These are phyloP conservation scores for Suillus americanus DNA, from an alignment of 768 basidiomycete species.

Conservation along the genomic window DNA sequence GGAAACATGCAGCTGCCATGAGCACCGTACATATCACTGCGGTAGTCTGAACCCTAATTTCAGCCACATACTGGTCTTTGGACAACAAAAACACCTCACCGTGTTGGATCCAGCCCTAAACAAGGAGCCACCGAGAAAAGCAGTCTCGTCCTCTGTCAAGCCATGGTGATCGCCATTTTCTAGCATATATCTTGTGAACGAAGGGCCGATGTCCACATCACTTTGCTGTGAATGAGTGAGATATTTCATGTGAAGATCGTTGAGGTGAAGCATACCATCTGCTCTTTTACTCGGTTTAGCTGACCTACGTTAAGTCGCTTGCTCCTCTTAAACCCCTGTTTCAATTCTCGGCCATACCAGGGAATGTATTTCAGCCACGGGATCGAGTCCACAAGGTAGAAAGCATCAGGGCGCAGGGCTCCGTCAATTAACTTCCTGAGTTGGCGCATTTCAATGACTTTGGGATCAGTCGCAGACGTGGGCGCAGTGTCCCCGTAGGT, in stretches of 20 bases:
- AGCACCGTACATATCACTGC: not conserved
- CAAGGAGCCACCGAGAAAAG: not conserved
- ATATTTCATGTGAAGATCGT: not conserved
- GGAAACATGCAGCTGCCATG: constrained; percentile 1
- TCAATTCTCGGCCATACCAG: not conserved
- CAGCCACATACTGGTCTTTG: not conserved
- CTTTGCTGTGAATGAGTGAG: not conserved
- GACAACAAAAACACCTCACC: not conserved
- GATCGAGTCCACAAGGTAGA: not conserved
- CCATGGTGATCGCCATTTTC: not conserved
- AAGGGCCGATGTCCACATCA: not conserved
- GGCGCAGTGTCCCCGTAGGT: not conserved
- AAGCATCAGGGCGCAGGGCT: constrained; percentile 6
- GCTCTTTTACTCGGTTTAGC: not conserved
- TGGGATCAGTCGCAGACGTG: not conserved
- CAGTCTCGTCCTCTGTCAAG: not conserved
- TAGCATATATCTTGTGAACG: not conserved
- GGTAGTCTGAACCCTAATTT: not conserved
- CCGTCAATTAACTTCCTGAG: constrained; percentile 13
- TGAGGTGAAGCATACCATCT: not conserved
- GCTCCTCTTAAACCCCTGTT: not conserved
- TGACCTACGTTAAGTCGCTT: not conserved
- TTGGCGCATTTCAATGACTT: not conserved
- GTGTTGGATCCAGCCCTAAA: not conserved
- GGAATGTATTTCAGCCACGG: not conserved